Base-by-base conservation (phyloP, 352 stramenopile species). In the Phytophthora niederhauseri region DNA sequence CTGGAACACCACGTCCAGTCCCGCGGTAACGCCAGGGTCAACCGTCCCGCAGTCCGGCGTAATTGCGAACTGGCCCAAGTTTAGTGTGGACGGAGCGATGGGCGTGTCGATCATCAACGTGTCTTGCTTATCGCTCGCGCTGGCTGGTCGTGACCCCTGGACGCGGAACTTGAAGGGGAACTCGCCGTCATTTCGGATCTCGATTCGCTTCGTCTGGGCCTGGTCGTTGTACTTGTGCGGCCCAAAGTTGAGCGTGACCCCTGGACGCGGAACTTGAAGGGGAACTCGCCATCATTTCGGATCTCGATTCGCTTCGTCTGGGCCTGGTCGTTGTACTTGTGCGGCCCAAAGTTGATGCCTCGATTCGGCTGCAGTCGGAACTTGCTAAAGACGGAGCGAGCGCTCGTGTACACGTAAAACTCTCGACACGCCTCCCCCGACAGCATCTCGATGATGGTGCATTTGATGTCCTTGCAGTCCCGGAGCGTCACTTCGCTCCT, bases 381-480 rank as follows among this genome's bases (percentile, higher is more conserved):
- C 30, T 83, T 83, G 43, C 89, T 97, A 57, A 95, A 97, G 12
- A 98, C 91, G 0, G 89, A 81, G 14, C 85, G 76, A 1, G 76
- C 90, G 9, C 71, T 89, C 0, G 96, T 89, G 31, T 87, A 82
- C 11, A 98, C 76, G 24, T 83, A 73, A 54, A 98, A 98, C 31
- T 97, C 84, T 45, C 95, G 86, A 43, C 93, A 96, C 0, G 82
- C 66, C 68, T 99, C 93, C 0, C 93, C 89, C 4, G 94, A 98
- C 2, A 92, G 74, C 69, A 96, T 96, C 68, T 99, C 96, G 52
- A 93, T 85, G 45, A 99, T 97, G 5, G 90, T 89, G 61, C 93
- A 98, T 56, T 91, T 89, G 63, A 98, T 95, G 54, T 98, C 94
- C 56, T 89, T 91, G 80, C 94, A 98, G 62, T 98, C 90, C n/a